Percentiles rank a stretch among this genome's conserved stretches.
phyloP scores from a whole-genome alignment of 495 filamentous ascomycete genomes.

The Sphaerosporella brunnea region DNA sequence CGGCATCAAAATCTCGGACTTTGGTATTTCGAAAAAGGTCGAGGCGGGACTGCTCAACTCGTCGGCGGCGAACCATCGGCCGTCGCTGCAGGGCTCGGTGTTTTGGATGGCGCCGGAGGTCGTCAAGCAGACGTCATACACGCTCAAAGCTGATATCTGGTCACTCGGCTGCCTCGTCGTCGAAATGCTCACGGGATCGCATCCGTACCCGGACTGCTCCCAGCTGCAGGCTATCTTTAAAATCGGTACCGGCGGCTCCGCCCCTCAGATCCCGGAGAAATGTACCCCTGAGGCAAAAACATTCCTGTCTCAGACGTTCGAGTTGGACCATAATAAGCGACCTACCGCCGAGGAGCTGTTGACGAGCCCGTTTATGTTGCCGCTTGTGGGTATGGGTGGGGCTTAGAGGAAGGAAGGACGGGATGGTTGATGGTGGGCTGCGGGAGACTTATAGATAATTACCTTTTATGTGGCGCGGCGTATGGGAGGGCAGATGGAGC shows the following conservation, averaged over 20 bases:
- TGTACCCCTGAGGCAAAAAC: conserved; percentile 68
- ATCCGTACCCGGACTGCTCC: conserved; percentile 93
- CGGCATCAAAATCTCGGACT: conserved; percentile 98
- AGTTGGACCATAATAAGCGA: conserved; percentile 79
- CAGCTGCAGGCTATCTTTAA: conserved; percentile 98
- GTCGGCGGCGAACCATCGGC: conserved; percentile 49
- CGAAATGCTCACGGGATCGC: conserved; percentile 95
- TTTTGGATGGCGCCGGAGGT: conserved; percentile 99
- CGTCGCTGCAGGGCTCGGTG: conserved; percentile 88
- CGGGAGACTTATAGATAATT: too few species aligned
- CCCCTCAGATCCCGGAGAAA: conserved; percentile 74
- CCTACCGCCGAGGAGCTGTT: conserved; percentile 84
- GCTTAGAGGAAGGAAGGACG: too few species aligned
- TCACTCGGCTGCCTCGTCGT: conserved; percentile 90
- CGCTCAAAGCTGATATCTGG: conserved; percentile 99
- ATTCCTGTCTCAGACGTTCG: conserved; percentile 80
- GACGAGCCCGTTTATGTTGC: conserved; percentile 59
- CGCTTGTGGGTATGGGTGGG: conserved; percentile 39
- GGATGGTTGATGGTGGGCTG: too few species aligned
- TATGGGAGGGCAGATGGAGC: too few species aligned
- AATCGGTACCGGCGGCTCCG: conserved; percentile 73
- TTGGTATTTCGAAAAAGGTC: conserved; percentile 95
- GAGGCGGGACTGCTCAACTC: conserved; percentile 39
- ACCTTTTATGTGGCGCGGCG: too few species aligned
- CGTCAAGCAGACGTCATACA: conserved; percentile 91